These are phyloP conservation scores for Blastobotrys robertii DNA, from an alignment of 805 yeast genomes.

Conservation along the genomic window DNA sequence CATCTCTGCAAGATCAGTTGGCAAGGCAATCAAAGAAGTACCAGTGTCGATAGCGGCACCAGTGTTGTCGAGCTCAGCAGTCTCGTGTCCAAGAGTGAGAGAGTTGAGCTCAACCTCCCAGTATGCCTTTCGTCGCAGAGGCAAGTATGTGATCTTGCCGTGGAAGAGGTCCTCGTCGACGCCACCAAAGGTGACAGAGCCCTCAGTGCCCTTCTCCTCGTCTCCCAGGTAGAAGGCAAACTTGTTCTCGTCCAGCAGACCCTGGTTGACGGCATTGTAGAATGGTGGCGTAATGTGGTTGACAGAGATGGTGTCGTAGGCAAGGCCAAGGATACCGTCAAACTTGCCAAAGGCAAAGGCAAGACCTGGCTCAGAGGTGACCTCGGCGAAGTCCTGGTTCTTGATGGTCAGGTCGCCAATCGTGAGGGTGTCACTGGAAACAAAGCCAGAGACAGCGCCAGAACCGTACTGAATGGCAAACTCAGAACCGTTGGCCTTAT, in stretches of 20 bases:
- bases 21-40: conserved; percentile 90
- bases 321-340: conserved; percentile 95
- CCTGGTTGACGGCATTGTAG: conserved; percentile 76
- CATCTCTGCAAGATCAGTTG: conserved; percentile 92
- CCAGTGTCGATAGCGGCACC: conserved; percentile 99
- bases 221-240: conserved; percentile 91
- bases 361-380: conserved; percentile 94
- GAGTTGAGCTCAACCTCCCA: conserved; percentile 97
- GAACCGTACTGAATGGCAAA: conserved; percentile 87
- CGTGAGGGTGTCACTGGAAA: conserved; percentile 73
- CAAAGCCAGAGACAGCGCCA: conserved; percentile 85
- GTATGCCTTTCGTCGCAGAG: conserved; percentile 98
- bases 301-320: conserved; percentile 84
- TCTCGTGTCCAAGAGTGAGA: conserved; percentile 85
- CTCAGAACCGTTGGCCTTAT: conserved; percentile 76
- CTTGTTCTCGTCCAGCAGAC: conserved; percentile 71
- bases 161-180: conserved; percentile 62
- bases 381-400: conserved; percentile 92
- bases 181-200: conserved; percentile 94
- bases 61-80: conserved; percentile 65
- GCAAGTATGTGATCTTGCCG: conserved; percentile 90
- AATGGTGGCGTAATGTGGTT: conserved; percentile 87
- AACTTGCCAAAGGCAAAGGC: conserved; percentile 98
- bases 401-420: conserved; percentile 81
- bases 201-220: conserved; percentile 52